These are phyloP conservation scores for Begonia fuchsioides DNA, from an alignment of 306 rosid genomes.

Conservation along the genomic window DNA sequence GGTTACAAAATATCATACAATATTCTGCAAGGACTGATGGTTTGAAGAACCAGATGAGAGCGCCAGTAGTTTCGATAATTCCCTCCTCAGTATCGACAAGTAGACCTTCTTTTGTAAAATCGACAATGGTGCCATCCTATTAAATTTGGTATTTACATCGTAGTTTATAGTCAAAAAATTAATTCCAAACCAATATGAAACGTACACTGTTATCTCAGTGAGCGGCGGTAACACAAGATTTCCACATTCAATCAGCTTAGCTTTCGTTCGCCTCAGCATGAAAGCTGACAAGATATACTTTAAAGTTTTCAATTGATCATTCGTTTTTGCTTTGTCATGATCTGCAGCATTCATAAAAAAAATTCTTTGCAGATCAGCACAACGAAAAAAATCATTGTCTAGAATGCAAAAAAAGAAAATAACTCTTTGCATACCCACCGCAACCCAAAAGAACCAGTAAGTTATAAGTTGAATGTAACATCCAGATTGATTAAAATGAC, in stretches of 20 bases:
- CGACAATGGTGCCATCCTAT: constrained; percentile 65
- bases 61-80: constrained; percentile 65
- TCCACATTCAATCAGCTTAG: constrained; percentile 64
- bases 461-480: no score
- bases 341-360: constrained; percentile 27
- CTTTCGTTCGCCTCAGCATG: constrained; percentile 83
- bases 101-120: constrained; percentile 76
- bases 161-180: not conserved
- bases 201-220: constrained; percentile 75
- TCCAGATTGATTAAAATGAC: no score
- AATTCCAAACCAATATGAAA: constrained; percentile 5
- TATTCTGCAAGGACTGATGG: constrained; percentile 72
- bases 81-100: constrained; percentile 77
- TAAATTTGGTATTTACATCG: constrained; percentile 14
- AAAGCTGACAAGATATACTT: constrained; percentile 59
- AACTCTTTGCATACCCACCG: no score
- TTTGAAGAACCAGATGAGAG: constrained; percentile 62
- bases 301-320: constrained; percentile 37
- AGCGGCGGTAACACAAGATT: constrained; percentile 68
- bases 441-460: no score
- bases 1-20: constrained; percentile 29
- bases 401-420: no score
- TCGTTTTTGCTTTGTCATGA: constrained; percentile 30
- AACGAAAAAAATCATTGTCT: not conserved
- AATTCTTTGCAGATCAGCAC: not conserved